Base-by-base conservation (phyloP, 208 protist genomes). In the Porcisia hertigi region DNA sequence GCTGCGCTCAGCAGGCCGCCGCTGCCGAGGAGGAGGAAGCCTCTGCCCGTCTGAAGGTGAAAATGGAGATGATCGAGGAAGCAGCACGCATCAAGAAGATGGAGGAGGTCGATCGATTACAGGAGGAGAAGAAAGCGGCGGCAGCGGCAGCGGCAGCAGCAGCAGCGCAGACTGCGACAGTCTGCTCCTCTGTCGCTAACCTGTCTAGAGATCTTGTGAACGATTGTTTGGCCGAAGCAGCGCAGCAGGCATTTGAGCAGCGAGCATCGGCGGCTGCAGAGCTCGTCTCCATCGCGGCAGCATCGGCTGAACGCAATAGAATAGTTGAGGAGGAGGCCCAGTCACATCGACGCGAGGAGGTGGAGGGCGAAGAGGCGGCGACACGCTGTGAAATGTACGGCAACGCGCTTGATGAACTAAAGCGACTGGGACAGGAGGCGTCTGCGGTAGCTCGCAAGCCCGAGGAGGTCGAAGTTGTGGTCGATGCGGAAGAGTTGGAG, bases 171-270 rank as follows among this genome's bases (percentile, higher is more conserved):
- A 39, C 30, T 7, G 62, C 39, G 41, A 12, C 64, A 11, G 18
- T 58, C 25, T 71, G 45, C 47, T 36, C 66, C 30, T 39, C 47
- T 16, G 30, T 57, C 16, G 14, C 47, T 52, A 20, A 67, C 9
- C 23, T 67, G 20, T 67, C 66, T 11, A 57, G 30, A 36, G 23
- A n/a, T 25, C n/a, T 71, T 57, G 45, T 71, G 1, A 45, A 71
- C 66, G 23, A 45, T 49, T 53, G 20, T 25, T 9, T 71, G 9
- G 66, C 47, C 25, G 66, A 52, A 36, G 66, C 66, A 71, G 66
- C 66, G 2, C 47, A 43, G 47, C 45, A 43, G 47, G 25, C 9
- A 53, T 34, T 12, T 8, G 62, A 47, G 18, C 2, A 39, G 34
- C 23, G 8, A 53, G 7, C n/a, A 54, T 16, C 11, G 7, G 64